These are phyloP conservation scores for Pecoramyces ruminantium DNA, from an alignment of 192 early-diverging fungal species.

Conservation along the genomic window DNA sequence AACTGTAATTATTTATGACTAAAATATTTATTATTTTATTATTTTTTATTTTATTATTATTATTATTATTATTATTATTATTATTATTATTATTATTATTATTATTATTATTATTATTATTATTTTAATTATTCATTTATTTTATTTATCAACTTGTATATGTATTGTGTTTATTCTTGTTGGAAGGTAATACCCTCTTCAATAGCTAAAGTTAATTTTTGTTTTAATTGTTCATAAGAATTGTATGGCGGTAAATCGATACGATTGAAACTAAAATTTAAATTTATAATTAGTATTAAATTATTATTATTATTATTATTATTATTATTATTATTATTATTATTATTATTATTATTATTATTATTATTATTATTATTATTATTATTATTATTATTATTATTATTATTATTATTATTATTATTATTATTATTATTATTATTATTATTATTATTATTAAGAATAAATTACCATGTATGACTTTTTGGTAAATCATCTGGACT, in stretches of 20 bases:
- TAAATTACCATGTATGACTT: slow-evolving; percentile 82
- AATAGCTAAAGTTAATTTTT: slow-evolving; percentile 78
- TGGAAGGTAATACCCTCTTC: slow-evolving; percentile 94
- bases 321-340: neutral
- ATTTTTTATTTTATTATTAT: too few relatives aligned
- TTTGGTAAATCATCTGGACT: slow-evolving; percentile 75
- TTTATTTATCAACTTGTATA: too few relatives aligned
- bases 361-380: neutral
- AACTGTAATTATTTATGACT: too few relatives aligned
- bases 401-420: too few relatives aligned
- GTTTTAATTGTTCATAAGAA: slow-evolving; percentile 48
- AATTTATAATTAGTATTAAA: too few relatives aligned
- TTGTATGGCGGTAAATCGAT: slow-evolving; percentile 89
- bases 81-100: too few relatives aligned
- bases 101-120: too few relatives aligned
- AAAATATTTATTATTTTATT: too few relatives aligned
- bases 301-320: too few relatives aligned
- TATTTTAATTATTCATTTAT: too few relatives aligned
- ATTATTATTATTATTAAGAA: neutral
- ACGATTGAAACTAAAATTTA: slow-evolving; percentile 66
- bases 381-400: neutral
- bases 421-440: neutral
- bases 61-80: too few relatives aligned
- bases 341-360: too few relatives aligned
- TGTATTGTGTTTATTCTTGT: slow-evolving; percentile 33